Conservation (phyloP, 805 yeast species). For the Barnettozyma sucrosica region DNA sequence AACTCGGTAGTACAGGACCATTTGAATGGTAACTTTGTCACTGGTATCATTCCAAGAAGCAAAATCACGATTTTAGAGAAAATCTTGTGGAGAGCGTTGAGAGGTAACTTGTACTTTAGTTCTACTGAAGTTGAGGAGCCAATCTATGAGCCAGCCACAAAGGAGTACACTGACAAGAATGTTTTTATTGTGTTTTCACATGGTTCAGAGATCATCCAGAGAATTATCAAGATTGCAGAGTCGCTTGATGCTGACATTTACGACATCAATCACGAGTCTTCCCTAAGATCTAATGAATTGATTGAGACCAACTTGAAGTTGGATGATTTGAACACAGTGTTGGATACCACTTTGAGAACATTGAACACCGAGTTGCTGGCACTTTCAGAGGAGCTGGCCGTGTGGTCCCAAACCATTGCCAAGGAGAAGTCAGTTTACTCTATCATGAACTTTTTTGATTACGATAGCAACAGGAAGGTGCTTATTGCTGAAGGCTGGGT, state of each 20-base stretch:
- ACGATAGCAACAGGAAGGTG: constrained; percentile 68
- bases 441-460: constrained; percentile 73
- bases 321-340: constrained; percentile 58
- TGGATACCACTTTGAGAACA: constrained; percentile 60
- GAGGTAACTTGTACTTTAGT: constrained; percentile 85
- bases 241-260: constrained; percentile 82
- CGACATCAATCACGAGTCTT: constrained; percentile 42
- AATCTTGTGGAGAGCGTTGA: constrained; percentile 85
- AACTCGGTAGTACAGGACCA: constrained; percentile 3
- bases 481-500: constrained; percentile 97
- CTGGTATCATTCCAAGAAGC: constrained; percentile 78
- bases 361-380: constrained; percentile 72
- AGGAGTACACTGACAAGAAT: constrained; percentile 59
- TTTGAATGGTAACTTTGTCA: constrained; percentile 41
- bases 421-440: constrained; percentile 84
- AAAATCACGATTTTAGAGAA: constrained; percentile 69
- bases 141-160: constrained; percentile 59
- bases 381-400: constrained; percentile 64
- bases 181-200: constrained; percentile 89
- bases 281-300: constrained; percentile 63
- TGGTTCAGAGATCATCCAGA: constrained; percentile 66
- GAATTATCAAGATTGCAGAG: constrained; percentile 81
- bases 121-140: constrained; percentile 68
- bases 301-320: constrained; percentile 51
- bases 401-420: constrained; percentile 62